Conservation (phyloP, 2,329 filamentous ascomycete species). For the Zymoseptoria pseudotritici region DNA sequence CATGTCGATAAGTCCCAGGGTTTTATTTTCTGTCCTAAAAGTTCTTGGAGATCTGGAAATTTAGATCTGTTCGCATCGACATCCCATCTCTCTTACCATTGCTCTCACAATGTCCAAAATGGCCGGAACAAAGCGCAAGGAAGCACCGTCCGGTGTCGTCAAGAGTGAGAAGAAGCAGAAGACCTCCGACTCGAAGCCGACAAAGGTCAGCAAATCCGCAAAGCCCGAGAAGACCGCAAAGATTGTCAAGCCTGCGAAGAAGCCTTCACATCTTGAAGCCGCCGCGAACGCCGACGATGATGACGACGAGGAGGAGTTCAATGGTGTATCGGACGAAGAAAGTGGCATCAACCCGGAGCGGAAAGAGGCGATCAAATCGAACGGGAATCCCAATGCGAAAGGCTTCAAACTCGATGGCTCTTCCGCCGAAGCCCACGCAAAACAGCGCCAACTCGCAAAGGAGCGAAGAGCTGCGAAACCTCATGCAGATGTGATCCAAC, state of each 20-base stretch:
- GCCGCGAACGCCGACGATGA: conserved; percentile 23
- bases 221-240: conserved; percentile 12
- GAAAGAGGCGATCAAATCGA: conserved; percentile 5
- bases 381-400: conserved; percentile 19
- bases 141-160: conserved; percentile 23
- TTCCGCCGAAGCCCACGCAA: conserved; percentile 78
- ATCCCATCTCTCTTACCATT: neutral
- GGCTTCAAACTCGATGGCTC: conserved; percentile 49
- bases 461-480: conserved; percentile 92
- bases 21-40: neutral
- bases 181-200: conserved; percentile 24
- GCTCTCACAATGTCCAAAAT: conserved; percentile 4
- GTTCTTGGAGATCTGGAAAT: neutral
- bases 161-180: conserved; percentile 34
- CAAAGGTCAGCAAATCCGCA: conserved; percentile 1
- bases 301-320: conserved; percentile 9
- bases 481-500: conserved; percentile 77
- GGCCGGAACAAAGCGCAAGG: conserved; percentile 33
- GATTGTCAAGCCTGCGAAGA: conserved; percentile 21
- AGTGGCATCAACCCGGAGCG: conserved; percentile 9
- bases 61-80: neutral
- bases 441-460: conserved; percentile 79
- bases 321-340: conserved; percentile 5
- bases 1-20: neutral
- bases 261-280: conserved; percentile 19